These are phyloP conservation scores for Starmerella geochares DNA, from an alignment of 805 yeast species.

Conservation along the genomic window DNA sequence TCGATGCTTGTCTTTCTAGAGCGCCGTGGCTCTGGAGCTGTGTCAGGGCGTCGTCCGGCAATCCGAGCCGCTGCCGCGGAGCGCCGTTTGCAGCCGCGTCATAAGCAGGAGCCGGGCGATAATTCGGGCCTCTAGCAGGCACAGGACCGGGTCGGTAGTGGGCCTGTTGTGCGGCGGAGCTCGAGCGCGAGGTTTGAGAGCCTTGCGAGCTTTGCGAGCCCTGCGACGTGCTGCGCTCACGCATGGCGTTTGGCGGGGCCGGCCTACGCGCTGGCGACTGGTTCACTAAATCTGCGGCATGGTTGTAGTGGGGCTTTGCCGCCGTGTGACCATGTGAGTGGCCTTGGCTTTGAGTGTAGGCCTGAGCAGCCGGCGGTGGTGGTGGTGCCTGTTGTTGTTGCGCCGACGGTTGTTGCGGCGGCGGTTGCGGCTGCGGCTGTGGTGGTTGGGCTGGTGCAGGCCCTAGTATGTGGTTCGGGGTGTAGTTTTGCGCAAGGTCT, in stretches of 20 bases:
- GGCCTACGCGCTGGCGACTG: not conserved
- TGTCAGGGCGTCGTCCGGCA: conserved; percentile 48
- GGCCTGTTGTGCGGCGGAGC: not conserved
- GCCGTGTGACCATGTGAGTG: too few relatives aligned
- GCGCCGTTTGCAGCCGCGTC: not conserved
- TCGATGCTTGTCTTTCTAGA: conserved; percentile 83
- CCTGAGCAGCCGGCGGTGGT: too few relatives aligned
- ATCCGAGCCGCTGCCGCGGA: not conserved
- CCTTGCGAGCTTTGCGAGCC: not conserved
- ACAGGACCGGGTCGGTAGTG: not conserved
- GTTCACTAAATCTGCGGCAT: not conserved
- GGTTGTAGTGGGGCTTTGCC: not conserved
- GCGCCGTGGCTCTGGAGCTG: conserved; percentile 75
- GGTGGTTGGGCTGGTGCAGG: not conserved
- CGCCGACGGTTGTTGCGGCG: not conserved
- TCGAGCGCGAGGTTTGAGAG: not conserved
- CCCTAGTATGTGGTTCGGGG: too few relatives aligned
- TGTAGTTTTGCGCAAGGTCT: too few relatives aligned
- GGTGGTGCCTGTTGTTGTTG: too few relatives aligned
- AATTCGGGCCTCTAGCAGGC: not conserved
- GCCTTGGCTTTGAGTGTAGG: too few relatives aligned
- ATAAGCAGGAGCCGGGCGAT: not conserved
- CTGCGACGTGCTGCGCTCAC: not conserved
- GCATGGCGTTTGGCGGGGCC: not conserved
- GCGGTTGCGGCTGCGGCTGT: not conserved